Evolutionary conservation across 305 asterid genomes (phyloP), one percentile per base, ranked within the genome.

Genomic region (Solanum hybrid): DNA sequence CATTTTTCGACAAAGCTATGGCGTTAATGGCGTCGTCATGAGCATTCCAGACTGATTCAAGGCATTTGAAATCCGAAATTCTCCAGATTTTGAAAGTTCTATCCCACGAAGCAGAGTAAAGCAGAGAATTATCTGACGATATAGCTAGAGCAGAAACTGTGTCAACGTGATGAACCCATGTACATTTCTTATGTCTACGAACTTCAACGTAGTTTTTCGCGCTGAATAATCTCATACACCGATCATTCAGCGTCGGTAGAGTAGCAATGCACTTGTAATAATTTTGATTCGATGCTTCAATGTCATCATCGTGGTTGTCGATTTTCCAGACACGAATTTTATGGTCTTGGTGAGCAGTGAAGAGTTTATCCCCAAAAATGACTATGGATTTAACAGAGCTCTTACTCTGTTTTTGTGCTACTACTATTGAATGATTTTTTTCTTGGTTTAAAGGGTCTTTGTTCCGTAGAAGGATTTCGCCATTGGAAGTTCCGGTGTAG

Each of bases 101-200:
- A 17, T 97, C 99, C 99, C 99, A 97, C 2, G 99, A 97, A 5
- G 91, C 98, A 0, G 99, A 97, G 91, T 95, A 97, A 4, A 97
- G 88, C 1, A 92, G 31, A 2, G 89, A 51, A 38, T 93, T 94
- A 79, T 96, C 97, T 5, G 24, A 16, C 0, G 99, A 95, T 16
- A 92, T 26, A 14, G 96, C 95, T 16, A 97, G 86, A 13, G 96
- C 93, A 0, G 99, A 93, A 2, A 97, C 95, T 6, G 99, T 72
- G 38, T 97, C 99, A 31, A 92, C 94, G 85, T 97, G 99, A 78
- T 96, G 96, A 13, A 97, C 97, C 98, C 98, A 97, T 60, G 99
- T 95, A 89, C 91, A 64, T 73, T 85, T 92, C 93, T 92, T 94
- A 93, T 97, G 93, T 22, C 98, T 91, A 1, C 98, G 94, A 6